Conservation (phyloP, 2,329 filamentous ascomycete genomes). For the Xylariaceae sp. region DNA sequence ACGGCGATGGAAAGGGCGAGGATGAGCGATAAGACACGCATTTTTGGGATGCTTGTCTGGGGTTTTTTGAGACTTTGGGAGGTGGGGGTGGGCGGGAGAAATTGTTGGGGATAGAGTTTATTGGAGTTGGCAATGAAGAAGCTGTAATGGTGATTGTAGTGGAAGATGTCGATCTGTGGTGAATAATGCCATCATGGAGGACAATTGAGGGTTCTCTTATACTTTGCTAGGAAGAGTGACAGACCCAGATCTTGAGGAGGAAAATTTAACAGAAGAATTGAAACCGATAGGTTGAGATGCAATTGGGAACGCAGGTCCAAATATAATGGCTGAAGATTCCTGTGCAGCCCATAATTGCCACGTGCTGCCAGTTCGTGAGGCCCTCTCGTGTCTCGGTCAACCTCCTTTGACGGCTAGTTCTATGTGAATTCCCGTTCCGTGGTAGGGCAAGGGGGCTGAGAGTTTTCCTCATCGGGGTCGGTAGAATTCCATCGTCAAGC, state of each 20-base stretch:
- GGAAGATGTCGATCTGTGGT: conserved; percentile 1
- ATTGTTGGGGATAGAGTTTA: too few species aligned
- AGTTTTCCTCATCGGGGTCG: conserved; percentile 8
- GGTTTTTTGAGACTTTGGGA: neutral
- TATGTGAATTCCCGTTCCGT: conserved; percentile 10
- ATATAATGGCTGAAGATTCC: conserved; percentile 30
- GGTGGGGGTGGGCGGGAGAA: neutral
- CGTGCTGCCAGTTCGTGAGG: conserved; percentile 8
- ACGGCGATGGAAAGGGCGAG: conserved; percentile 15
- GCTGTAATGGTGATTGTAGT: neutral
- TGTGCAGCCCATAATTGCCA: conserved; percentile 12
- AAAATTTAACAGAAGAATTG: conserved; percentile 15
- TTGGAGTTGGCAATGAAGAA: neutral
- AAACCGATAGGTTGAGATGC: conserved; percentile 7
- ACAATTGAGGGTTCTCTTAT: conserved; percentile 6
- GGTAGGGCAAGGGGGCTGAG: conserved; percentile 9
- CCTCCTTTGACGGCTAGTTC: conserved; percentile 1
- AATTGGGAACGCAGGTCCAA: conserved; percentile 11
- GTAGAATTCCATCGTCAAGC: conserved; percentile 11
- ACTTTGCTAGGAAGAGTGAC: neutral
- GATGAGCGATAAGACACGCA: conserved; percentile 27
- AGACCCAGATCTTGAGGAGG: conserved; percentile 8
- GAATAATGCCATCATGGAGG: neutral
- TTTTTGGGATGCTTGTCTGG: conserved; percentile 13
- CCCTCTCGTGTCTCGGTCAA: conserved; percentile 22